Evolutionary conservation across 2,329 filamentous ascomycete genomes (phyloP).

Genomic region (Beauveria asiatica): DNA sequence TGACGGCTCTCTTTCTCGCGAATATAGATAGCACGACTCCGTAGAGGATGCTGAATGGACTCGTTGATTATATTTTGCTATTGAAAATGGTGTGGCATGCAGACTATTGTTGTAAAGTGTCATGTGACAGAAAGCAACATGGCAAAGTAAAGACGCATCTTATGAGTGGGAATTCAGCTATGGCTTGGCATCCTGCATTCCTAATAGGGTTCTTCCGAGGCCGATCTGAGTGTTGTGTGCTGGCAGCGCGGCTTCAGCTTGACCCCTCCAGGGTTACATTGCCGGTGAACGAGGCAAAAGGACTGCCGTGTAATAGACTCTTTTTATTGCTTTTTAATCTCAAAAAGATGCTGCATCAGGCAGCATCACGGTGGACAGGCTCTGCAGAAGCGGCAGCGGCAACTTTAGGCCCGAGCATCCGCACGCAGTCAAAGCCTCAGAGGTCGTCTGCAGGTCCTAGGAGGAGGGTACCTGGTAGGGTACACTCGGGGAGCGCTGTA

Average conservation of each 20-base stretch:
- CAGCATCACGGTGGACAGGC: background rate
- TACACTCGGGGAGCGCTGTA: background rate
- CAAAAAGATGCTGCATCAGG: too few relatives aligned
- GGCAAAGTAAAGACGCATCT: background rate
- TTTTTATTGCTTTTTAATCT: background rate
- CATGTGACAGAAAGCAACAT: background rate
- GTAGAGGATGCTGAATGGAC: background rate
- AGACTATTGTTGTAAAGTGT: background rate
- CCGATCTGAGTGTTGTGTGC: background rate
- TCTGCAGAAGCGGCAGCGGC: background rate
- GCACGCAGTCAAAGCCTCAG: background rate
- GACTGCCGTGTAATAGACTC: background rate
- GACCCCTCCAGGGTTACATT: background rate
- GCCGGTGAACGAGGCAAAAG: background rate
- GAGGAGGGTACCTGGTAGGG: background rate
- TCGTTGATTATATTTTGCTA: background rate
- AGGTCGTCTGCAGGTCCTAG: background rate
- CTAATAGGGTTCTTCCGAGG: background rate
- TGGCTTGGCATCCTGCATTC: background rate
- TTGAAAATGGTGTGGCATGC: background rate
- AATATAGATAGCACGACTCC: background rate
- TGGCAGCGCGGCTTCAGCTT: background rate
- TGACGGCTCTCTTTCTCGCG: background rate
- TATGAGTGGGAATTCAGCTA: background rate
- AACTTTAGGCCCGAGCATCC: background rate